phyloP scores from a whole-genome alignment of 768 basidiomycete species.

The Tylopilus plumbeoviolaceoides region DNA sequence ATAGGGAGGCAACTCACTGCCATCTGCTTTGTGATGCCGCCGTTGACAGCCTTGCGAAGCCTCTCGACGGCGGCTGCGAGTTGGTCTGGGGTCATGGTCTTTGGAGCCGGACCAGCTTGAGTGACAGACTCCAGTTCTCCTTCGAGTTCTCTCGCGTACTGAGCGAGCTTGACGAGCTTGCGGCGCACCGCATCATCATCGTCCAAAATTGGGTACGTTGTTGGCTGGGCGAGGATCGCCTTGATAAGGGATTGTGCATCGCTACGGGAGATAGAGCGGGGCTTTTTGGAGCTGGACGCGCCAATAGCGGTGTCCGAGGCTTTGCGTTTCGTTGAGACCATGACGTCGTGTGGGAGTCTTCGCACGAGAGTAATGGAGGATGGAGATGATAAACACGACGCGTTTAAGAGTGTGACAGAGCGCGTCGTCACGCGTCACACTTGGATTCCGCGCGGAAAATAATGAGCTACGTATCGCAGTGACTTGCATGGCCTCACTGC shows the following conservation, averaged over 20 bases:
- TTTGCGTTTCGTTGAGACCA: conserved; percentile 36
- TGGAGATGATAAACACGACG: not conserved
- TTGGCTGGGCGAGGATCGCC: conserved; percentile 36
- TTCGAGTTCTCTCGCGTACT: conserved; percentile 33
- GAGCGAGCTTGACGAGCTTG: conserved; percentile 30
- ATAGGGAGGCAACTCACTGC: conserved; percentile 17
- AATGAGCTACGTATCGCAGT: too few species aligned
- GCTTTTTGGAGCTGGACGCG: conserved; percentile 27
- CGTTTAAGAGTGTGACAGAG: conserved; percentile 17
- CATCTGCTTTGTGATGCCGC: conserved; percentile 53
- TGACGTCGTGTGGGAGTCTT: not conserved
- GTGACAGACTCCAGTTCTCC: conserved; percentile 24
- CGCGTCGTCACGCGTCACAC: conserved; percentile 26
- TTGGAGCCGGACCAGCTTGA: conserved; percentile 9
- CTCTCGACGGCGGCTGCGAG: conserved; percentile 42
- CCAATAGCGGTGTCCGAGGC: conserved; percentile 17
- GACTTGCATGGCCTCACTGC: too few species aligned
- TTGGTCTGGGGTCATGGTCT: conserved; percentile 36
- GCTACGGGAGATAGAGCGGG: conserved; percentile 20
- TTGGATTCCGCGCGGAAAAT: too few species aligned
- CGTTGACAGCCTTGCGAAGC: conserved; percentile 40
- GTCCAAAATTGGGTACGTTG: conserved; percentile 34
- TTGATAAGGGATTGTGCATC: conserved; percentile 36
- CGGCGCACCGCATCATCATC: conserved; percentile 30
- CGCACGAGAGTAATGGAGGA: not conserved